Evolutionary conservation across 495 filamentous ascomycete species (phyloP).

Genomic region (Tuber umbilicatum): DNA sequence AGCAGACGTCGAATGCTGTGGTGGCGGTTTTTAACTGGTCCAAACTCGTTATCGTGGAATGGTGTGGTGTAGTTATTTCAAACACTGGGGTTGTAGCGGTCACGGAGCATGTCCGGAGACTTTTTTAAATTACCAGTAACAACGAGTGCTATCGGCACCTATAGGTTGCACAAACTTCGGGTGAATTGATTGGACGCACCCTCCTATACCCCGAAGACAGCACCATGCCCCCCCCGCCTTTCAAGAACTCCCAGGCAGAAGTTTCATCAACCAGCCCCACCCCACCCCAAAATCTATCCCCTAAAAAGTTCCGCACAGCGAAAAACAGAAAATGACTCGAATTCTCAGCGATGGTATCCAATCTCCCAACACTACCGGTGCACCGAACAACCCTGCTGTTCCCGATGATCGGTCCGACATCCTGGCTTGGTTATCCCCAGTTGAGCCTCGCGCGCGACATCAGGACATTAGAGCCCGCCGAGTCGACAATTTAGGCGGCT

Average conservation of each 20-base stretch:
- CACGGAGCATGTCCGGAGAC: too few relatives aligned
- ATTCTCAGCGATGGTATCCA: neutral
- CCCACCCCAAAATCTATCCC: neutral
- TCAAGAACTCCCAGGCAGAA: neutral
- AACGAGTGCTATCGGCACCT: neutral
- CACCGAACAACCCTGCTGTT: neutral
- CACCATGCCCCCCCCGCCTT: neutral
- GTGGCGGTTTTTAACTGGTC: too few relatives aligned
- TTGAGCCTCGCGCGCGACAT: neutral
- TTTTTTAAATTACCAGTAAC: too few relatives aligned
- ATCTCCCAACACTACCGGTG: neutral
- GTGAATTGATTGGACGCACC: neutral
- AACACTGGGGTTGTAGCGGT: too few relatives aligned
- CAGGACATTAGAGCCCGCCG: neutral
- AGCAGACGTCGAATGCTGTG: too few relatives aligned
- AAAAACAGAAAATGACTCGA: neutral
- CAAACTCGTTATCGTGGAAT: too few relatives aligned
- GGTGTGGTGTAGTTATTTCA: too few relatives aligned
- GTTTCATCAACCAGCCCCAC: neutral
- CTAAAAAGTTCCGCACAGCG: neutral
- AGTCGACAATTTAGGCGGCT: neutral
- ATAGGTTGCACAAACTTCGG: neutral
- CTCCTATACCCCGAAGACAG: neutral
- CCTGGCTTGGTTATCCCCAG: neutral
- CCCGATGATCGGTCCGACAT: conserved; percentile 1